These are phyloP conservation scores for Fomitiporia mediterranea DNA, from an alignment of 1,284 basidiomycete genomes.

Conservation along the genomic window DNA sequence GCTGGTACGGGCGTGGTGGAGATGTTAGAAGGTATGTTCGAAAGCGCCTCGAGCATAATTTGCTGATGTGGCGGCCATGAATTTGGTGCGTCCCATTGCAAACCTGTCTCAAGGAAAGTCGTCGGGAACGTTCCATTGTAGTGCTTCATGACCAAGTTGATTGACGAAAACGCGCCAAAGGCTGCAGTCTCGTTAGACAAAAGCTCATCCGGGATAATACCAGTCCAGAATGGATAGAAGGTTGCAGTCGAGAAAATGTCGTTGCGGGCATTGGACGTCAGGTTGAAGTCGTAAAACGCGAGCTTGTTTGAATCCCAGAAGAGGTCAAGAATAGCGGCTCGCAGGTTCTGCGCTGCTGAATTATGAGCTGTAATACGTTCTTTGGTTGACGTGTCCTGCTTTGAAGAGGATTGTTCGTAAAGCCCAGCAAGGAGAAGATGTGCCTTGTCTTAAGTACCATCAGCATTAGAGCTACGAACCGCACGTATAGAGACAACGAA, in stretches of 20 bases:
- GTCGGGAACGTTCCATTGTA: conserved; percentile 81
- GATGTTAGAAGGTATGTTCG: conserved; percentile 65
- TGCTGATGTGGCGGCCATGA: conserved; percentile 87
- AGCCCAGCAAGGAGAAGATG: conserved; percentile 60
- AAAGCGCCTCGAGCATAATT: conserved; percentile 75
- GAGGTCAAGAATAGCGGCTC: conserved; percentile 76
- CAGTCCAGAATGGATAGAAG: conserved; percentile 86
- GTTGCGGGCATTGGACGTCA: conserved; percentile 59
- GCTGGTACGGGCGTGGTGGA: conserved; percentile 47
- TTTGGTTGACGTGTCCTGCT: conserved; percentile 36
- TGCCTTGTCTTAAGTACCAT: conserved; percentile 50
- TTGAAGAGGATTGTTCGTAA: conserved; percentile 40
- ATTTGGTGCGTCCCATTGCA: conserved; percentile 83
- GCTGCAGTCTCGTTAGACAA: conserved; percentile 54
- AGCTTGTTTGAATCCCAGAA: conserved; percentile 80
- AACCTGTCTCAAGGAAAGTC: conserved; percentile 71
- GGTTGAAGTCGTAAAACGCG: conserved; percentile 87
- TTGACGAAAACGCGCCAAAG: conserved; percentile 66
- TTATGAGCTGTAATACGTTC: conserved; percentile 45
- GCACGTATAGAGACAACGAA: not conserved
- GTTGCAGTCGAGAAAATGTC: conserved; percentile 64
- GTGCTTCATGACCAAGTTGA: conserved; percentile 74
- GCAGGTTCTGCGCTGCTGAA: conserved; percentile 53
- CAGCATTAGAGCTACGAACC: not conserved
- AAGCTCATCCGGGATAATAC: conserved; percentile 75